A percentile compares a stretch with the other conserved stretches of the same genome.
Evolutionary conservation across 2,329 filamentous ascomycete genomes (phyloP).

Genomic region (Diaporthe vexans): DNA sequence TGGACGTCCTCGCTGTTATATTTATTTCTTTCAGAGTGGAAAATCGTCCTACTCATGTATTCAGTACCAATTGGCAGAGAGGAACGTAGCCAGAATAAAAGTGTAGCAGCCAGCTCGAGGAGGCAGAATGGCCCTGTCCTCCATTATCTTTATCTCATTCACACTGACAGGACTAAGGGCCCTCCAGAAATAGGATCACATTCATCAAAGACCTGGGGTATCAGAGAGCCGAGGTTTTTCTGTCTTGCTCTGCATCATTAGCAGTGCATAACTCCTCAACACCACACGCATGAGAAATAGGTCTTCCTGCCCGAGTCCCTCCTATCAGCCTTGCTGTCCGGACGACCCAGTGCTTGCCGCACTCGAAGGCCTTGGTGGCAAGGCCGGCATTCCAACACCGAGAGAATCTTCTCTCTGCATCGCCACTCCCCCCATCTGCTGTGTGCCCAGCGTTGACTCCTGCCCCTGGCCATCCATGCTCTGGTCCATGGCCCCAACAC

Average conservation of each 20-base stretch:
- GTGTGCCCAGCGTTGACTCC: constrained; percentile 45
- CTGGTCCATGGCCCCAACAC: constrained; percentile 35
- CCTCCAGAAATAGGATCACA: background rate
- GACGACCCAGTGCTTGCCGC: constrained; percentile 57
- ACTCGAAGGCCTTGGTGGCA: constrained; percentile 57
- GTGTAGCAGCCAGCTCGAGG: too few relatives aligned
- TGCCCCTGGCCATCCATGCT: constrained; percentile 40
- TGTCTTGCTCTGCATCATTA: constrained; percentile 18
- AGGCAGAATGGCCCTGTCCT: background rate
- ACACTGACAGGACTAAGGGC: background rate
- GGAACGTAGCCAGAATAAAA: background rate
- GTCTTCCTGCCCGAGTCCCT: background rate
- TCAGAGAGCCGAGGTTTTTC: constrained; percentile 1
- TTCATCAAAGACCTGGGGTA: constrained; percentile 10
- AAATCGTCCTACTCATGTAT: background rate
- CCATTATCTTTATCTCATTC: background rate
- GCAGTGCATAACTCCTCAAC: background rate
- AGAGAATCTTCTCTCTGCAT: constrained; percentile 57
- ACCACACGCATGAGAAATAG: background rate
- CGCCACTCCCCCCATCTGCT: constrained; percentile 56
- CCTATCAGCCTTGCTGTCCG: constrained; percentile 44
- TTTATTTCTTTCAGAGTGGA: background rate
- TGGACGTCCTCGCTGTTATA: background rate
- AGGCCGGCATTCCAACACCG: constrained; percentile 49
- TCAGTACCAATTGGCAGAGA: background rate